Conservation (phyloP, 768 basidiomycete genomes). For the Lactarius psammicola region DNA sequence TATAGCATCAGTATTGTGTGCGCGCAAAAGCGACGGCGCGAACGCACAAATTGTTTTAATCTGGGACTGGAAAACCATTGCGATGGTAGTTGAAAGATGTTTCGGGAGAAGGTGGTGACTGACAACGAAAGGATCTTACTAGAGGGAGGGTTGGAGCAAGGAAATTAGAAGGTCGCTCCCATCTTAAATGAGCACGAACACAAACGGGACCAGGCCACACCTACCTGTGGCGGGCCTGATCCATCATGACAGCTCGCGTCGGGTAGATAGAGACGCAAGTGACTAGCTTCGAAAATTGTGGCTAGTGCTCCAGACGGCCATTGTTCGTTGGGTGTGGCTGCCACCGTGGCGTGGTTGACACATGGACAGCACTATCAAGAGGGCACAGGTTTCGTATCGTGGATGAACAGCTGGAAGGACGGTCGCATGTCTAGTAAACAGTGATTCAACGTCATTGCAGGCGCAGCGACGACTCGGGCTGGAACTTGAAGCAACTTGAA, state of each 20-base stretch:
- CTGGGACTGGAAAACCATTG: constrained; percentile 11
- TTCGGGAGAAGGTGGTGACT: background rate
- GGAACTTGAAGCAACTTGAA: too few relatives aligned
- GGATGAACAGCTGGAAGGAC: too few relatives aligned
- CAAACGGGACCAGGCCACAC: constrained; percentile 2
- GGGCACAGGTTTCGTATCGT: background rate
- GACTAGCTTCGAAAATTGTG: background rate
- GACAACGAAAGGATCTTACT: too few relatives aligned
- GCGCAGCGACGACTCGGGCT: too few relatives aligned
- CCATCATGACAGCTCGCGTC: background rate
- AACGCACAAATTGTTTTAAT: constrained; percentile 9
- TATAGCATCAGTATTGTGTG: background rate
- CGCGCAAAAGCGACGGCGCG: background rate
- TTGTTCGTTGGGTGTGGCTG: background rate
- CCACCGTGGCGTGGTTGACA: background rate
- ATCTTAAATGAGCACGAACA: constrained; percentile 2
- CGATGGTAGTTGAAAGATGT: background rate
- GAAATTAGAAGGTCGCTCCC: background rate
- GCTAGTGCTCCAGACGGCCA: background rate
- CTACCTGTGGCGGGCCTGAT: background rate
- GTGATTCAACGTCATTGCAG: background rate
- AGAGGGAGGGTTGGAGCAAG: too few relatives aligned
- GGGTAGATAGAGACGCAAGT: constrained; percentile 1
- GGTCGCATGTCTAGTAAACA: background rate
- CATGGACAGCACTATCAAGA: background rate